Evolutionary conservation across 2,329 filamentous ascomycete genomes (phyloP).

Genomic region (Curvularia verruculosa): DNA sequence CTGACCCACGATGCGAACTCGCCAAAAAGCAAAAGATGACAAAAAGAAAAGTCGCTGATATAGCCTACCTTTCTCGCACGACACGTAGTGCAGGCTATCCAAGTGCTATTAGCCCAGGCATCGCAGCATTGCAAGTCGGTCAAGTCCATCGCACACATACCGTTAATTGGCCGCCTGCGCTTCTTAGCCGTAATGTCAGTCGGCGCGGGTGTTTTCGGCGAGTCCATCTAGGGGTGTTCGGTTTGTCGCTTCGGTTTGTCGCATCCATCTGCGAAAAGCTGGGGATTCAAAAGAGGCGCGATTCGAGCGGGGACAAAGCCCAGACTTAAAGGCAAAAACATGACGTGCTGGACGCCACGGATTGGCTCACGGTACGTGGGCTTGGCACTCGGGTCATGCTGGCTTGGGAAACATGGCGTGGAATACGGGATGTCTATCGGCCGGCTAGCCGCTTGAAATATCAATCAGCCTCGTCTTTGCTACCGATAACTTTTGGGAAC

Average conservation of each 20-base stretch:
- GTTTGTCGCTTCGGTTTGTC: slow-evolving; percentile 22
- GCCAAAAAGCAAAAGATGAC: not conserved
- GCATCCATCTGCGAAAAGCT: slow-evolving; percentile 11
- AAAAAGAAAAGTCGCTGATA: not conserved
- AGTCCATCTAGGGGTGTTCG: slow-evolving; percentile 18
- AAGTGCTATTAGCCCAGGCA: slow-evolving; percentile 10
- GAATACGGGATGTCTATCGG: not conserved
- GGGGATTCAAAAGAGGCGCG: slow-evolving; percentile 13
- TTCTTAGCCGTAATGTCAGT: slow-evolving; percentile 26
- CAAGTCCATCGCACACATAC: slow-evolving; percentile 17
- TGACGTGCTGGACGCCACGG: slow-evolving; percentile 17
- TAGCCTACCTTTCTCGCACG: slow-evolving; percentile 25
- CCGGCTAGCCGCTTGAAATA: slow-evolving; percentile 1
- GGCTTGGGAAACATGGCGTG: slow-evolving; percentile 4
- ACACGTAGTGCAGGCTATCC: slow-evolving; percentile 26
- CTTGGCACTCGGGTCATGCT: slow-evolving; percentile 9
- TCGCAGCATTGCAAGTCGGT: slow-evolving; percentile 1
- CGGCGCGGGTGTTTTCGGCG: slow-evolving; percentile 16
- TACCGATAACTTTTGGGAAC: not conserved
- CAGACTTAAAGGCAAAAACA: slow-evolving; percentile 22
- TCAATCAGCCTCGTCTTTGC: not conserved
- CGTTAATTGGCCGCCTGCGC: slow-evolving; percentile 37
- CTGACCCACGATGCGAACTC: not conserved
- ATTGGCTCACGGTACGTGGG: slow-evolving; percentile 15
- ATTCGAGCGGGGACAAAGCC: slow-evolving; percentile 11